Base-by-base conservation (phyloP, 768 basidiomycete species). In the Boletus sp. region DNA sequence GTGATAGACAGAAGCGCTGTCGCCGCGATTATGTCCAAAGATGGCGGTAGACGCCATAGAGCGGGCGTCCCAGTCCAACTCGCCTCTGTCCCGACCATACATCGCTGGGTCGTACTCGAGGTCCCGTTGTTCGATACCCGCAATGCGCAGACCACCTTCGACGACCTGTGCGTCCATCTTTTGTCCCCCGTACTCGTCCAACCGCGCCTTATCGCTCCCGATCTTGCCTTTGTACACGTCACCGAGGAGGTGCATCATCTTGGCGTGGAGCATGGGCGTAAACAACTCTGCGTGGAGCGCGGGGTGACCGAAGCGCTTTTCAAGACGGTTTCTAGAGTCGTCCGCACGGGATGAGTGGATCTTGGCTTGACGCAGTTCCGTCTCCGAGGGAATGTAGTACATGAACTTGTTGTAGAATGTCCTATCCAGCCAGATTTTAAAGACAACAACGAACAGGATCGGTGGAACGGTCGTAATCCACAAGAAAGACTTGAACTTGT, bases 251-350 rank as follows among this genome's bases (percentile, higher is more conserved):
- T 81, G 85, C 81, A 90, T 85, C 88, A 92, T 88, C 70, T 84
- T 86, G 57, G 87, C 84, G 62, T 92, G 91, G 47, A 93, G 69
- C 88, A 91, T 89, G 0, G 89, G 91, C 6, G 90, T 92, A 72
- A 94, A 90, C 43, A 96, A 78, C 50, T 95, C 92, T 13, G 81
- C 72, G 60, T 93, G 84, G 44, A 99, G 77, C 15, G 94, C 90
- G 1, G 97, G 95, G 69, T 99, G 97, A 1, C 95, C 90, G 73
- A 98, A 99, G 29, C 96, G 87, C 68, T 86, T 93, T 74, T 87
- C 87, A 30, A 98, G 82, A 33, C 88, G 82, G 65, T 88, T 80
- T 51, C 86, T 79, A 35, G 79, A 78, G 53, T 79, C 75, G 68
- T 98, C 95, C 1, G 83, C 80, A 44, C 84, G 83, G 50, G 87